Conservation (phyloP, 2,329 filamentous ascomycete genomes). For the Apiospora sp. region DNA sequence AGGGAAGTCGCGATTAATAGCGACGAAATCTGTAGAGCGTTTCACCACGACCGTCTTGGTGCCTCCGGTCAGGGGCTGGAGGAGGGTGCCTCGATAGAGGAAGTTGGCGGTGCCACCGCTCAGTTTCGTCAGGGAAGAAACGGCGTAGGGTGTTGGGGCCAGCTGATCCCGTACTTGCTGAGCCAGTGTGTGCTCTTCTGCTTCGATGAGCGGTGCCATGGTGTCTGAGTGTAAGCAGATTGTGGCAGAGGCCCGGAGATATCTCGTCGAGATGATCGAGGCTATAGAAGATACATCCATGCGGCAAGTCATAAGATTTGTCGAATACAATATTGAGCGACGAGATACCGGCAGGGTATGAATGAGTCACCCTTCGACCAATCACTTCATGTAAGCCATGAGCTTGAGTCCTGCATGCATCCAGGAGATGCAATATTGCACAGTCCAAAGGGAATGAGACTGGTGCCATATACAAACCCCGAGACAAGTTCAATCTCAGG, state of each 20-base stretch:
- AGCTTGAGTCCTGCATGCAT: not conserved
- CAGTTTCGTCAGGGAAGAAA: slow-evolving; percentile 44
- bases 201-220: slow-evolving; percentile 32
- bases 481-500: not conserved
- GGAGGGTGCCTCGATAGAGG: slow-evolving; percentile 48
- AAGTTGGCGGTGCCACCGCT: slow-evolving; percentile 51
- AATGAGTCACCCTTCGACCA: not conserved
- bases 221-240: not conserved
- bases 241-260: not conserved
- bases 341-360: not conserved
- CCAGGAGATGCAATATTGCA: not conserved
- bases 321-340: not conserved
- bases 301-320: not conserved
- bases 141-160: slow-evolving; percentile 43
- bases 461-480: not conserved
- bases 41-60: slow-evolving; percentile 46
- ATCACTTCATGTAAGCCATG: not conserved
- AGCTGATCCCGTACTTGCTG: slow-evolving; percentile 33
- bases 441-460: not conserved
- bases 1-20: slow-evolving; percentile 45
- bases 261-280: not conserved
- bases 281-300: not conserved
- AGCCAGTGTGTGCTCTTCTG: slow-evolving; percentile 31
- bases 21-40: slow-evolving; percentile 44
- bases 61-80: slow-evolving; percentile 36